A percentile compares a stretch with the other conserved stretches of the same genome.
Conservation (phyloP, 495 filamentous ascomycete genomes). For the Hypoxylon crocopeplum region DNA sequence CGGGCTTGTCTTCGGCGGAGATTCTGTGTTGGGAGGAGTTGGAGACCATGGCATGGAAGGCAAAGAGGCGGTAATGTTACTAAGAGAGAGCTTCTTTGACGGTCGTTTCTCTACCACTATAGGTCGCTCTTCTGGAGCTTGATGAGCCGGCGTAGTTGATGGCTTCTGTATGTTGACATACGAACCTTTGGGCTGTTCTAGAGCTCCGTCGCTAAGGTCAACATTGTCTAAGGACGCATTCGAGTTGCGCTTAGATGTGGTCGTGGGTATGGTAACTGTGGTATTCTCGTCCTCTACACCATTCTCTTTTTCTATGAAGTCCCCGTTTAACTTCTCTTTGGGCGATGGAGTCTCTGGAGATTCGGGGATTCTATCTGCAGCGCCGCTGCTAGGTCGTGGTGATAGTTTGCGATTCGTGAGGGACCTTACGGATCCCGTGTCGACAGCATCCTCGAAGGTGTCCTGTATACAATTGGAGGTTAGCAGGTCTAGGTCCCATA, state of each 20-base stretch:
- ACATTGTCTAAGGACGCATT: slow-evolving; percentile 73
- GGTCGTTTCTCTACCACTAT: slow-evolving; percentile 35
- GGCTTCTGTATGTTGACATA: neutral
- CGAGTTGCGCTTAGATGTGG: slow-evolving; percentile 69
- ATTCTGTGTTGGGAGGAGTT: slow-evolving; percentile 40
- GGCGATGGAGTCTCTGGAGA: slow-evolving; percentile 31
- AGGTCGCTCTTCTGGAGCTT: slow-evolving; percentile 19
- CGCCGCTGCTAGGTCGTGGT: slow-evolving; percentile 39
- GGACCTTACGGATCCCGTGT: slow-evolving; percentile 58
- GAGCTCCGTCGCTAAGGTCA: slow-evolving; percentile 65
- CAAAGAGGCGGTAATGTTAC: slow-evolving; percentile 53
- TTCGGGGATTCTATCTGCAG: slow-evolving; percentile 14
- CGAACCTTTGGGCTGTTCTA: slow-evolving; percentile 41
- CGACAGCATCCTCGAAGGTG: slow-evolving; percentile 78
- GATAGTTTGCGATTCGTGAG: slow-evolving; percentile 58
- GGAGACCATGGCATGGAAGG: slow-evolving; percentile 64
- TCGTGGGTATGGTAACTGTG: slow-evolving; percentile 55
- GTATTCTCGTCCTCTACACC: slow-evolving; percentile 37
- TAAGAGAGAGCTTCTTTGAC: slow-evolving; percentile 53
- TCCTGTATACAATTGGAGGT: slow-evolving; percentile 58
- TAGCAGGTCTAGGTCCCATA: slow-evolving; percentile 14
- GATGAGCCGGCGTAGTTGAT: too few relatives aligned
- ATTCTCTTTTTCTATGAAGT: slow-evolving; percentile 34
- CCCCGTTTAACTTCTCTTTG: slow-evolving; percentile 39
- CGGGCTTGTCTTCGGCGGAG: slow-evolving; percentile 45